A percentile compares a stretch with the other conserved stretches of the same genome.
phyloP scores from a whole-genome alignment of 129 eudicot species.

The Dittrichia graveolens region DNA sequence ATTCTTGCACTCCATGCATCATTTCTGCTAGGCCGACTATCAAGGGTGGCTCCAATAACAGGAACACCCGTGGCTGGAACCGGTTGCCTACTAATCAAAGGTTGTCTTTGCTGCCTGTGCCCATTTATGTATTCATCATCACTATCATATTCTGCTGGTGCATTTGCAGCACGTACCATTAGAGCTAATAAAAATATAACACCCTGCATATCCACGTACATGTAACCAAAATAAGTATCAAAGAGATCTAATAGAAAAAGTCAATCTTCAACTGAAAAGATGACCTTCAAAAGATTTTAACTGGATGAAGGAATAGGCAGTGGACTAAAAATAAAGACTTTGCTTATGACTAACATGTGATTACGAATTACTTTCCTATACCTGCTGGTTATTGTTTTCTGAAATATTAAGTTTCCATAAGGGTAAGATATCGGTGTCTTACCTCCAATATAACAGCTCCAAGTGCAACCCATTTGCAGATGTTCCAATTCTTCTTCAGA shows the following conservation, averaged over 20 bases:
- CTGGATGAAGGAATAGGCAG: no score
- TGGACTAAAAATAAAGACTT: no score
- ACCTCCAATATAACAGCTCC: constrained; percentile 84
- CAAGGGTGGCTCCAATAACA: constrained; percentile 70
- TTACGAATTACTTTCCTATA: not conserved
- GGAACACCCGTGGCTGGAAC: constrained; percentile 74
- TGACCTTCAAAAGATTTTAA: no score
- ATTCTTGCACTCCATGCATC: constrained; percentile 99
- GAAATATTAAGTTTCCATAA: constrained; percentile 1
- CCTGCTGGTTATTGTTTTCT: not conserved
- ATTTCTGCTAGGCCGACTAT: constrained; percentile 67
- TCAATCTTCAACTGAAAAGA: no score
- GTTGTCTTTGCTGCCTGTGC: constrained; percentile 83
- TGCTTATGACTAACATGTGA: not conserved
- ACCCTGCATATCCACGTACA: constrained; percentile 53
- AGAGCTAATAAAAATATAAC: constrained; percentile 76
- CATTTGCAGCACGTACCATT: constrained; percentile 72
- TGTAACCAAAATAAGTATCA: constrained; percentile 2
- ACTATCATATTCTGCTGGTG: constrained; percentile 79
- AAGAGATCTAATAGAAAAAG: no score
- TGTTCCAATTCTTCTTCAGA: constrained; percentile 69
- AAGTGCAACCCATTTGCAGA: constrained; percentile 85
- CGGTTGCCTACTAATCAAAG: constrained; percentile 60
- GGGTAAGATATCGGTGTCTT: not conserved
- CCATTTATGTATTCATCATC: constrained; percentile 84